phyloP scores from a whole-genome alignment of 1,139 yeast genomes.

The Pichia sp. region DNA sequence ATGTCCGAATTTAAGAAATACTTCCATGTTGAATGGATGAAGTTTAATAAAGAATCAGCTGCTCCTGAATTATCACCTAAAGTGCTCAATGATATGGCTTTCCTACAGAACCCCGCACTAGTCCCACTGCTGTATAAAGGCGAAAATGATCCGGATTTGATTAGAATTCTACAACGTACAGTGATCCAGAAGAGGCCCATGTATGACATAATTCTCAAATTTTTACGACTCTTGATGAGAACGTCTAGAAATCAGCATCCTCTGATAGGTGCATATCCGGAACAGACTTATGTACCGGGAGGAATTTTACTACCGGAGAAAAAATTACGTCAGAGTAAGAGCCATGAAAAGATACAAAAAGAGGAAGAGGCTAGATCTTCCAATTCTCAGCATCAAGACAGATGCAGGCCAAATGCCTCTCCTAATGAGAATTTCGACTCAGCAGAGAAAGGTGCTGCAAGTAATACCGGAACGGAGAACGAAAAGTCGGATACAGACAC shows the following conservation, averaged over 20 bases:
- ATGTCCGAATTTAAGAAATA: constrained; percentile 21
- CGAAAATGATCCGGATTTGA: not conserved
- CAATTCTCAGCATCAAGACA: no score
- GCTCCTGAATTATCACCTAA: constrained; percentile 4
- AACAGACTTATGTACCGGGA: constrained; percentile 12
- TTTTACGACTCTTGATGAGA: constrained; percentile 14
- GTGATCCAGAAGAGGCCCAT: constrained; percentile 7
- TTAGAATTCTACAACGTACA: constrained; percentile 2
- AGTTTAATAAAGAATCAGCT: not conserved
- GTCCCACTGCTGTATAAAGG: constrained; percentile 3
- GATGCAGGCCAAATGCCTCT: no score
- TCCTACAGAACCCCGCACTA: constrained; percentile 11
- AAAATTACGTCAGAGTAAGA: not conserved
- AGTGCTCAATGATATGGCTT: constrained; percentile 10
- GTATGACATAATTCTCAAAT: constrained; percentile 11
- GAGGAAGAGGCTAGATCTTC: not conserved
- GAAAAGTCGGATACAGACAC: no score
- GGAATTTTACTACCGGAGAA: not conserved
- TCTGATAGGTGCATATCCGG: constrained; percentile 15
- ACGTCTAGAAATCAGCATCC: constrained; percentile 14
- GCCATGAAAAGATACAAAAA: not conserved
- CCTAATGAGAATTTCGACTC: no score
- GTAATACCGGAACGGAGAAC: no score
- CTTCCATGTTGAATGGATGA: constrained; percentile 4
- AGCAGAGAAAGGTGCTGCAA: no score